These are phyloP conservation scores for Perkinsus chesapeaki DNA, from an alignment of 169 alveolate species.

Conservation along the genomic window DNA sequence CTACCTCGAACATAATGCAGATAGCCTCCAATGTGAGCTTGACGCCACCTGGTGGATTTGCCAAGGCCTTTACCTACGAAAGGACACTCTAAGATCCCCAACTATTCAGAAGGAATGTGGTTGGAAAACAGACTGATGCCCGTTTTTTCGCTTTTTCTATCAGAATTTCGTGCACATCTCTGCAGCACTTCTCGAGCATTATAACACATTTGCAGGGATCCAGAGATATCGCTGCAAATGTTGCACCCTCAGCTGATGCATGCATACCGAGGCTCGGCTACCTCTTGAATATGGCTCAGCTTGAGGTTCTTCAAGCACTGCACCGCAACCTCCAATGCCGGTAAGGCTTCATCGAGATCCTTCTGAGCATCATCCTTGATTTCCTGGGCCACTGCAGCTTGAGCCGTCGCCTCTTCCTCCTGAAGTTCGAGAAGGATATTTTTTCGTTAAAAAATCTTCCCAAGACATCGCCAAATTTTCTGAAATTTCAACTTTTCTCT, in stretches of 20 bases:
- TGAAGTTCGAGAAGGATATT: too few species aligned
- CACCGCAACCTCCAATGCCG: conserved; percentile 55
- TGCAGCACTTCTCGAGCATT: too few species aligned
- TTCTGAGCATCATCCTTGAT: conserved; percentile 61
- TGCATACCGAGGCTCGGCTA: not conserved
- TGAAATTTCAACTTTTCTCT: too few species aligned
- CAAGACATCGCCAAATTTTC: too few species aligned
- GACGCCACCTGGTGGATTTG: conserved; percentile 64
- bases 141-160: too few species aligned
- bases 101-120: too few species aligned
- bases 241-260: too few species aligned
- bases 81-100: not conserved
- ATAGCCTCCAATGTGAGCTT: conserved; percentile 63
- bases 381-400: conserved; percentile 50
- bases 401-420: conserved; percentile 62
- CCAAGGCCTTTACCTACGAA: conserved; percentile 47
- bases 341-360: conserved; percentile 55
- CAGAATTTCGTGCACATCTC: too few species aligned
- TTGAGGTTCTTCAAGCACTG: conserved; percentile 46
- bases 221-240: too few species aligned
- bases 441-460: too few species aligned
- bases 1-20: conserved; percentile 48
- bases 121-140: too few species aligned
- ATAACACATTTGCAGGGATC: too few species aligned
- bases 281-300: conserved; percentile 33